Percentiles rank a stretch among this genome's conserved stretches.
Evolutionary conservation across 2,329 filamentous ascomycete genomes (phyloP).

Genomic region (Cytospora mali): DNA sequence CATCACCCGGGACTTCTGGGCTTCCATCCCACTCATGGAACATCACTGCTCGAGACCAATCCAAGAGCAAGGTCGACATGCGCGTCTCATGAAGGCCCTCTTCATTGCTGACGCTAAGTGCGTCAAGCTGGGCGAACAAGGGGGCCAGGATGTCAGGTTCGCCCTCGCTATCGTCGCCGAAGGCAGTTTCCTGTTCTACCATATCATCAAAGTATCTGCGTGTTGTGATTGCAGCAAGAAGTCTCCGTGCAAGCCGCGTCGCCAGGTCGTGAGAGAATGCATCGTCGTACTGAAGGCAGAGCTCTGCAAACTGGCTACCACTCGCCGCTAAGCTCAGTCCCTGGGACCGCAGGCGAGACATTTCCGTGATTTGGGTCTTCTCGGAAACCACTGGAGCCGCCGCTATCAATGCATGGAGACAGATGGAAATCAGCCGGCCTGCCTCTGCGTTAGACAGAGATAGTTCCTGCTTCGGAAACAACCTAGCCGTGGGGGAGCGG

Average conservation of each 20-base stretch:
- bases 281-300: constrained; percentile 65
- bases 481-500: constrained; percentile 42
- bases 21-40: constrained; percentile 80
- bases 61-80: constrained; percentile 60
- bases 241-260: constrained; percentile 58
- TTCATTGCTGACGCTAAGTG: constrained; percentile 51
- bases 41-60: constrained; percentile 76
- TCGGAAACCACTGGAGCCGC: constrained; percentile 55
- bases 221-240: constrained; percentile 60
- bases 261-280: constrained; percentile 64
- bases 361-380: constrained; percentile 54
- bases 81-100: constrained; percentile 59
- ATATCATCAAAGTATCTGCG: constrained; percentile 55
- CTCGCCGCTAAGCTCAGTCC: constrained; percentile 53
- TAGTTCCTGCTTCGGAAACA: constrained; percentile 40
- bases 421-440: constrained; percentile 59
- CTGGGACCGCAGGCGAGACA: constrained; percentile 62
- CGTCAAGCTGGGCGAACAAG: constrained; percentile 57
- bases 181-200: constrained; percentile 40
- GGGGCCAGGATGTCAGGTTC: constrained; percentile 50
- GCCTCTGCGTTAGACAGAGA: constrained; percentile 53
- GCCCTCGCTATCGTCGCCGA: constrained; percentile 35
- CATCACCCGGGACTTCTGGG: constrained; percentile 68
- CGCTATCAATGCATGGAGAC: constrained; percentile 64
- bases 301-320: constrained; percentile 49